Conservation (phyloP, 2,329 filamentous ascomycete species). For the Chaetomium sp. region DNA sequence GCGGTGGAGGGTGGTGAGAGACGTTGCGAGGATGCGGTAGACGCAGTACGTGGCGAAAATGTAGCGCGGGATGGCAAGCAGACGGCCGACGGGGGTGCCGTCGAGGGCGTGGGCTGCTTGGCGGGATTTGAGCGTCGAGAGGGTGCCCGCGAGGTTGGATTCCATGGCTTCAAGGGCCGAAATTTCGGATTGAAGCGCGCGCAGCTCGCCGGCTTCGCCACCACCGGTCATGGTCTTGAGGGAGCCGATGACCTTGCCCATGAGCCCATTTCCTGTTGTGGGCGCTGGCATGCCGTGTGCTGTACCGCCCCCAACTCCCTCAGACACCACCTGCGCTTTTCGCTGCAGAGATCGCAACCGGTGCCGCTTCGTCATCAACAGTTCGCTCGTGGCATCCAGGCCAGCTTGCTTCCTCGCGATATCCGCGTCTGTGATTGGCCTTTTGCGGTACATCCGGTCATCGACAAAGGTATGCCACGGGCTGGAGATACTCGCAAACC, state of each 20-base stretch:
- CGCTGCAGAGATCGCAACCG: conserved; percentile 64
- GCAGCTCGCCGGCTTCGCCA: conserved; percentile 53
- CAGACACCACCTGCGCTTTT: conserved; percentile 38
- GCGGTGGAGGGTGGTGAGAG: conserved; percentile 60
- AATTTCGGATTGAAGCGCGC: conserved; percentile 65
- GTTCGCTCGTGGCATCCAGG: conserved; percentile 69
- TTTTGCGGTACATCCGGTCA: conserved; percentile 41
- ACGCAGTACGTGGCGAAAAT: conserved; percentile 76
- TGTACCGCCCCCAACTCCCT: conserved; percentile 21
- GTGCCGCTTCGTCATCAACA: conserved; percentile 69
- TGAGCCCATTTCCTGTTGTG: conserved; percentile 47
- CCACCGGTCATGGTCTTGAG: conserved; percentile 52
- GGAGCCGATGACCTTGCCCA: conserved; percentile 67
- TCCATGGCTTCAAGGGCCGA: conserved; percentile 76
- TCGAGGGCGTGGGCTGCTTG: conserved; percentile 60
- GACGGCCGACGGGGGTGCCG: conserved; percentile 58
- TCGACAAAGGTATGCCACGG: conserved; percentile 78
- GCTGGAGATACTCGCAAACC: conserved; percentile 81
- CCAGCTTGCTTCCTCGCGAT: conserved; percentile 72
- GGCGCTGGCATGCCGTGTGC: conserved; percentile 8
- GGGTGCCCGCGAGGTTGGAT: conserved; percentile 58
- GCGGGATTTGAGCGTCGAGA: conserved; percentile 57
- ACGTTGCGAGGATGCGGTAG: conserved; percentile 71
- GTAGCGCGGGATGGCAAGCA: conserved; percentile 57
- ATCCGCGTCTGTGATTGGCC: conserved; percentile 65